Evolutionary conservation across 1,139 yeast genomes (phyloP).

Genomic region (Debaryomyces fabryi): DNA sequence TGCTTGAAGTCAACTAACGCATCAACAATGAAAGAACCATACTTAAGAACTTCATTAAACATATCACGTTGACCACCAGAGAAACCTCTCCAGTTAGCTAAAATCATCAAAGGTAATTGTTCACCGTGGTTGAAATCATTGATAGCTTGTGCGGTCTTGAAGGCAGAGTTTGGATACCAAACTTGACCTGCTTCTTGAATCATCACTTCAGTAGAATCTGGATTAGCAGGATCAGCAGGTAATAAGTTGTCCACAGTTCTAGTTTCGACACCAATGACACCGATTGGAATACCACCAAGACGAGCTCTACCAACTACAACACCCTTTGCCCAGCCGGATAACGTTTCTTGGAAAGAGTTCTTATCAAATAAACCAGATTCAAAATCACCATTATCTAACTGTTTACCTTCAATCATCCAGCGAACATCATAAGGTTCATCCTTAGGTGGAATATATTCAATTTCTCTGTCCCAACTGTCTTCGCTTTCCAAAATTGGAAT

Average conservation of each 20-base stretch:
- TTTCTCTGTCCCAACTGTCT: conserved; percentile 92
- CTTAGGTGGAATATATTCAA: conserved; percentile 76
- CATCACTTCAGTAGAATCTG: conserved; percentile 84
- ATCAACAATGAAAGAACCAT: conserved; percentile 95
- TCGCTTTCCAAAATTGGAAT: conserved; percentile 84
- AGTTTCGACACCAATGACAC: conserved; percentile 96
- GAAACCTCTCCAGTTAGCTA: conserved; percentile 99
- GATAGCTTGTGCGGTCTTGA: conserved; percentile 98
- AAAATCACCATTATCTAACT: conserved; percentile 63
- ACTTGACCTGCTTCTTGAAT: conserved; percentile 98
- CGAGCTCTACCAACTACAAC: conserved; percentile 99
- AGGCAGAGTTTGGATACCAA: conserved; percentile 99
- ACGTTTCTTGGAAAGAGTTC: conserved; percentile 94
- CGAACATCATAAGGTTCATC: conserved; percentile 86
- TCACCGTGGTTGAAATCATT: conserved; percentile 97
- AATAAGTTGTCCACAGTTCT: conserved; percentile 82
- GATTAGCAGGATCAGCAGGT: conserved; percentile 99
- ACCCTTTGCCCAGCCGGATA: conserved; percentile 98
- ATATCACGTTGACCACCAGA: conserved; percentile 99
- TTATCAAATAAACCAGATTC: conserved; percentile 90
- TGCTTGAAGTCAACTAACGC: conserved; percentile 95
- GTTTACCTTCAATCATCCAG: conserved; percentile 90
- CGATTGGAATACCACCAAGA: conserved; percentile 97
- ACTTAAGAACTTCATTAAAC: conserved; percentile 97
- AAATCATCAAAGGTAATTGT: conserved; percentile 92